Evolutionary conservation across 1,284 basidiomycete species (phyloP).

Genomic region (Sporisorium sorghi): DNA sequence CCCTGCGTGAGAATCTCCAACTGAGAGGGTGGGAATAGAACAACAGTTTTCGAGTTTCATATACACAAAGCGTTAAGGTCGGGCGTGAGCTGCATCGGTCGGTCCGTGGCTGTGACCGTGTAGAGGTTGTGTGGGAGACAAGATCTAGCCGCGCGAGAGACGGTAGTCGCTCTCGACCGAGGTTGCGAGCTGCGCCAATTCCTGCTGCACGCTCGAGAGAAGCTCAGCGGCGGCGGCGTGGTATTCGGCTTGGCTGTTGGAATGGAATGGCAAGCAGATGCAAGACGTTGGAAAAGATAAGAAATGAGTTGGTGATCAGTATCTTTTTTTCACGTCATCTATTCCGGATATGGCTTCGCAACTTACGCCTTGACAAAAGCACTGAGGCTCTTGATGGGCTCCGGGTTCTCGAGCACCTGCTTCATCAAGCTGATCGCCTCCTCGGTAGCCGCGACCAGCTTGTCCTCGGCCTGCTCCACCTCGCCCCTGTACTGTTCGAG

Average conservation of each 20-base stretch:
- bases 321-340: neutral
- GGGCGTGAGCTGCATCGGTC: neutral
- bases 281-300: no score
- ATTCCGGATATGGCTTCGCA: neutral
- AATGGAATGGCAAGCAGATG: neutral
- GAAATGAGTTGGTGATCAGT: neutral
- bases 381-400: conserved; percentile 92
- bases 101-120: no score
- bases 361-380: conserved; percentile 83
- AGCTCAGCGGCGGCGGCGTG: conserved; percentile 83
- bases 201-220: conserved; percentile 77
- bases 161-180: conserved; percentile 92
- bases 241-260: conserved; percentile 78
- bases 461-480: conserved; percentile 69
- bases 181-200: conserved; percentile 88
- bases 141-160: conserved; percentile 49
- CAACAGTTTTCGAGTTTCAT: neutral
- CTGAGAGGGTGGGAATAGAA: no score
- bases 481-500: conserved; percentile 59
- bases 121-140: neutral
- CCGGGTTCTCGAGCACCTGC: conserved; percentile 95
- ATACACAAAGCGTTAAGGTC: conserved; percentile 1
- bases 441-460: conserved; percentile 93
- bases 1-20: conserved; percentile 9
- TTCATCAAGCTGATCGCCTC: conserved; percentile 98